These are phyloP conservation scores for Trichosporon inkin DNA, from an alignment of 1,284 basidiomycete genomes.

Conservation along the genomic window DNA sequence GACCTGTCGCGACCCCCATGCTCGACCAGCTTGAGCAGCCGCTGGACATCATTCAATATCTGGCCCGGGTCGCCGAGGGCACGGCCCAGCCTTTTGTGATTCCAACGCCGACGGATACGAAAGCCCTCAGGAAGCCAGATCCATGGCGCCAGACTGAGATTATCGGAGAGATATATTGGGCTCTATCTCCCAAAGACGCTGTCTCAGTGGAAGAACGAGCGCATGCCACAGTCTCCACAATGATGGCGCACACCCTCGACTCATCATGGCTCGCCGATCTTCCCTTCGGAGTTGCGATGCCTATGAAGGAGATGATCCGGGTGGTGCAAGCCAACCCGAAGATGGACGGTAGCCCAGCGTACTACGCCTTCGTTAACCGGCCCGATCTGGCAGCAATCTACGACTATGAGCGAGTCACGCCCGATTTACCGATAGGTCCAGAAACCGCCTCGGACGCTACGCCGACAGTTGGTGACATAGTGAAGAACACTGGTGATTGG, in stretches of 20 bases:
- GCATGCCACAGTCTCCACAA: conserved; percentile 52
- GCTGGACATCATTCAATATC: conserved; percentile 49
- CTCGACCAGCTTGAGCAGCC: conserved; percentile 39
- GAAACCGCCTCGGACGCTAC: conserved; percentile 17
- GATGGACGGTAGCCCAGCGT: conserved; percentile 63
- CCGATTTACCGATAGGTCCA: conserved; percentile 21
- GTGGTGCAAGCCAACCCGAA: conserved; percentile 75
- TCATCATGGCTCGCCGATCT: conserved; percentile 54
- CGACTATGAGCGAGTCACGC: conserved; percentile 10
- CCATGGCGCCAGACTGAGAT: conserved; percentile 28
- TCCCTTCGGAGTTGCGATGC: conserved; percentile 69
- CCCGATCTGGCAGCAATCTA: conserved; percentile 60
- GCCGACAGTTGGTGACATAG: conserved; percentile 26
- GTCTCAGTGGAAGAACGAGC: conserved; percentile 47
- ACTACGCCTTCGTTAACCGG: conserved; percentile 72
- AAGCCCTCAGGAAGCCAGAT: conserved; percentile 23
- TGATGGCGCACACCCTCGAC: conserved; percentile 58
- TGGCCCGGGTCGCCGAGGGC: conserved; percentile 25
- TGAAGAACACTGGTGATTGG: conserved; percentile 4
- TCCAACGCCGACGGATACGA: not conserved
- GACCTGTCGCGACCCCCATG: conserved; percentile 27
- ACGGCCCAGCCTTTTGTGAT: not conserved
- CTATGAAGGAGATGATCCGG: conserved; percentile 74
- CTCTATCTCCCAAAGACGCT: not conserved
- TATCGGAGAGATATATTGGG: conserved; percentile 27